Conservation (phyloP, 2,329 filamentous ascomycete species). For the Lachnellula hyalina region DNA sequence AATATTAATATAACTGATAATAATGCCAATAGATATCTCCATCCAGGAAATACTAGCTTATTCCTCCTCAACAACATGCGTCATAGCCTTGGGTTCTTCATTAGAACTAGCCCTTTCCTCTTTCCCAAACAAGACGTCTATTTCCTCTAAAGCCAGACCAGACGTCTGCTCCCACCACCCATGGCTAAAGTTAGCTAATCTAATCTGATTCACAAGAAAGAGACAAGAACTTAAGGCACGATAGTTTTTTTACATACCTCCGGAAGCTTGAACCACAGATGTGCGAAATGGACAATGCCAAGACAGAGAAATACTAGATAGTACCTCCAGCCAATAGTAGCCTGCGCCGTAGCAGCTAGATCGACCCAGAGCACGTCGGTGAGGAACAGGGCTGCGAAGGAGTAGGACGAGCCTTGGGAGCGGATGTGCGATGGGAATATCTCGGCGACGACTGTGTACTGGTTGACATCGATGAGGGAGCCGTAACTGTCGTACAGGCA, state of each 20-base stretch:
- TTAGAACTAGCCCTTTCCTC: neutral
- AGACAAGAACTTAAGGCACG: neutral
- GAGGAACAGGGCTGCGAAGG: slow-evolving; percentile 6
- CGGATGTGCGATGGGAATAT: slow-evolving; percentile 13
- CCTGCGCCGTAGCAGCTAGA: slow-evolving; percentile 8
- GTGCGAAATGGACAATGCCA: slow-evolving; percentile 4
- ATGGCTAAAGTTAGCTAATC: neutral
- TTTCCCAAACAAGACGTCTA: slow-evolving; percentile 3
- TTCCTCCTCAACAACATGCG: neutral
- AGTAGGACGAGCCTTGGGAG: slow-evolving; percentile 7
- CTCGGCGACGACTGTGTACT: slow-evolving; percentile 7
- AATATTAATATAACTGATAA: no score
- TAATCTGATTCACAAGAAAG: no score
- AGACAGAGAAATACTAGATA: slow-evolving; percentile 11
- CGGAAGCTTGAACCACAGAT: slow-evolving; percentile 10
- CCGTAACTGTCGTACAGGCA: slow-evolving; percentile 4
- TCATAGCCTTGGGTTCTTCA: neutral
- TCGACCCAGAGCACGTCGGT: slow-evolving; percentile 10
- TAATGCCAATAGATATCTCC: no score
- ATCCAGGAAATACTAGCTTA: no score
- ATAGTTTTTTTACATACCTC: slow-evolving; percentile 3
- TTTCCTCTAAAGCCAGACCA: slow-evolving; percentile 1
- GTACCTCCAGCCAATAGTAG: slow-evolving; percentile 12
- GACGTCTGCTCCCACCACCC: neutral
- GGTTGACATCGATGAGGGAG: slow-evolving; percentile 10